These are phyloP conservation scores for Pseudogymnoascus sp. DNA, from an alignment of 2,329 filamentous ascomycete species.

Conservation along the genomic window DNA sequence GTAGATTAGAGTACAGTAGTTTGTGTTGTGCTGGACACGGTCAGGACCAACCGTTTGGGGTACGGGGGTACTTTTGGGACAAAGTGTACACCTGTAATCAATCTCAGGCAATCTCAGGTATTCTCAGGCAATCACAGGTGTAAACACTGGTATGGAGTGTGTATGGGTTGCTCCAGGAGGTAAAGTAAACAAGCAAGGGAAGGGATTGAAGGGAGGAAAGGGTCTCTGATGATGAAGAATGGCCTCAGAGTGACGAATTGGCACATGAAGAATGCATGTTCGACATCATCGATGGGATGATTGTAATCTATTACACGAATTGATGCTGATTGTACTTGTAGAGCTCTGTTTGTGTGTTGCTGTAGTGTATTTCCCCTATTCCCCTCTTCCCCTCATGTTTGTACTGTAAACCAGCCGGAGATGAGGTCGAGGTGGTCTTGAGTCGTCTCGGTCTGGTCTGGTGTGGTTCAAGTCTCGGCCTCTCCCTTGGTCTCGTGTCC, in stretches of 20 bases:
- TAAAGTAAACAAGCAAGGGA: constrained; percentile 4
- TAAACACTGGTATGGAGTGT: not conserved
- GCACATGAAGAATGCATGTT: constrained; percentile 3
- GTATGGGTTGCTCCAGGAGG: constrained; percentile 7
- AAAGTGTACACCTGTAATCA: not conserved
- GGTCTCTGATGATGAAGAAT: constrained; percentile 6
- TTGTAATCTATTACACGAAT: not conserved
- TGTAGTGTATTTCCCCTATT: not conserved
- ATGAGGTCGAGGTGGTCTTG: constrained; percentile 5
- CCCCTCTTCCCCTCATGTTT: not conserved
- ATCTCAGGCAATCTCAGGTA: not conserved
- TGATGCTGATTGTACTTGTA: not conserved
- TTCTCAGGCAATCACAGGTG: not conserved
- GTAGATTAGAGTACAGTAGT: constrained; percentile 3
- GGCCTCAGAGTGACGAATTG: not conserved
- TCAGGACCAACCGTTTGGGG: not conserved
- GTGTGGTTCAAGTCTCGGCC: constrained; percentile 1
- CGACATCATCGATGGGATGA: not conserved
- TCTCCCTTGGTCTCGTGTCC: constrained; percentile 1
- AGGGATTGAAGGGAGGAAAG: not conserved
- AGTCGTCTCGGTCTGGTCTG: not conserved
- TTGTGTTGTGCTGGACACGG: not conserved
- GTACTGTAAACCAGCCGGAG: not conserved
- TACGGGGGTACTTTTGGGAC: not conserved
- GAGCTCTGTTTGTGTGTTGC: not conserved